Percentiles rank a stretch among this genome's conserved stretches.
Evolutionary conservation across 306 rosid species (phyloP).

Genomic region (Pachyrhizus erosus): DNA sequence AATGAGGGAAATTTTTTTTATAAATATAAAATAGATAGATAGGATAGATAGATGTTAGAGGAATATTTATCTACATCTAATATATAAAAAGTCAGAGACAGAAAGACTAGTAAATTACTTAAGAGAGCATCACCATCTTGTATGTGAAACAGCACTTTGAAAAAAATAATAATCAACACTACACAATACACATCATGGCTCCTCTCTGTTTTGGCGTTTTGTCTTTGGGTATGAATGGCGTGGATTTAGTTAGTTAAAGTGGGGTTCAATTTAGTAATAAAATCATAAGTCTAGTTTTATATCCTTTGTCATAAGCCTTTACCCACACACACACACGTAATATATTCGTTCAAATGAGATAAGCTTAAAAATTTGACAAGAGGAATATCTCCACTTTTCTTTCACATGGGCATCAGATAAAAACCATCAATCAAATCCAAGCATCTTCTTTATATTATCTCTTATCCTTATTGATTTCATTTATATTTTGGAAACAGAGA

Average conservation of each 20-base stretch:
- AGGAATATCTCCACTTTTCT: neutral
- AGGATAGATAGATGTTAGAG: too few species aligned
- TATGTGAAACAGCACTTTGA: neutral
- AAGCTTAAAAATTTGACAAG: neutral
- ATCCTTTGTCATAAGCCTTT: neutral
- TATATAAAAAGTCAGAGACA: too few species aligned
- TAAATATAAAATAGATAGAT: too few species aligned
- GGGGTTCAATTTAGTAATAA: neutral
- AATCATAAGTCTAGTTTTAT: neutral
- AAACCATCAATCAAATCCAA: neutral
- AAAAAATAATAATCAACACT: neutral
- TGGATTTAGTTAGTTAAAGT: neutral
- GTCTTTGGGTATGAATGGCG: neutral
- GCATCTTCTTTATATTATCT: neutral
- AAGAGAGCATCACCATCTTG: neutral
- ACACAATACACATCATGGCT: neutral
- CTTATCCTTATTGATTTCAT: neutral
- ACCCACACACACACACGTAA: neutral
- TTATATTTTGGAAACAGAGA: neutral
- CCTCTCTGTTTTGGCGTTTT: neutral
- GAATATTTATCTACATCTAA: too few species aligned
- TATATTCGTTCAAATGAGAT: conserved; percentile 35
- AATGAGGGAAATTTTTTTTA: too few species aligned
- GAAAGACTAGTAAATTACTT: too few species aligned
- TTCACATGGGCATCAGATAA: conserved; percentile 8